These are phyloP conservation scores for Evansstolkia leycettana DNA, from an alignment of 495 filamentous ascomycete species.

Conservation along the genomic window DNA sequence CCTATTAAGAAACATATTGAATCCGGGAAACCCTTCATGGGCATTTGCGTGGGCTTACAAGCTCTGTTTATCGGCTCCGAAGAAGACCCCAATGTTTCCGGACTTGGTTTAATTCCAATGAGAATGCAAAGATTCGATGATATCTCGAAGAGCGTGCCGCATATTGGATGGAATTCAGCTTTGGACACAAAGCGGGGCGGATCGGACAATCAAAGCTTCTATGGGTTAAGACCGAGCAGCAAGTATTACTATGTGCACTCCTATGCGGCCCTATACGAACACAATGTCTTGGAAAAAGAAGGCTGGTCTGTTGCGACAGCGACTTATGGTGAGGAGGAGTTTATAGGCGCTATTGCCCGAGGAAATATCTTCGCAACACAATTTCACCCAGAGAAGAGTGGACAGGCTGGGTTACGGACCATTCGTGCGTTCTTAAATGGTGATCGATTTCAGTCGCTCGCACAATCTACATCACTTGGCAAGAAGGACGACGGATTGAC, in stretches of 20 bases:
- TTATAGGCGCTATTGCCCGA: constrained; percentile 79
- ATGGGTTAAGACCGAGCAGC: constrained; percentile 61
- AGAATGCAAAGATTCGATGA: constrained; percentile 66
- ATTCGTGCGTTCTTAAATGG: constrained; percentile 76
- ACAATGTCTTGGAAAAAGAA: constrained; percentile 56
- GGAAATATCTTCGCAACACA: constrained; percentile 83
- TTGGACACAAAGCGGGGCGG: constrained; percentile 35
- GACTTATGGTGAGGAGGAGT: constrained; percentile 77
- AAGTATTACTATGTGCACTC: constrained; percentile 99
- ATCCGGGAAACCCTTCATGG: constrained; percentile 91
- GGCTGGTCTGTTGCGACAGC: constrained; percentile 87
- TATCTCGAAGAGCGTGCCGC: constrained; percentile 74
- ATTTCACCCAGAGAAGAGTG: constrained; percentile 97
- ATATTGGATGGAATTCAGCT: constrained; percentile 97
- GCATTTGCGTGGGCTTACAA: constrained; percentile 91
- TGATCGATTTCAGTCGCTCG: constrained; percentile 32
- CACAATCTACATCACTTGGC: constrained; percentile 10
- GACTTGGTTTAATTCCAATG: constrained; percentile 62
- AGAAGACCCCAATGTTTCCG: constrained; percentile 57
- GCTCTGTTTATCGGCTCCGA: constrained; percentile 76
- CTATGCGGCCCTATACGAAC: constrained; percentile 68
- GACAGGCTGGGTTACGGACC: constrained; percentile 71
- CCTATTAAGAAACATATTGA: constrained; percentile 70
- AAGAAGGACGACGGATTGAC: constrained; percentile 58
- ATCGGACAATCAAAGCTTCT: constrained; percentile 44